Conservation (phyloP, 768 basidiomycete species). For the Fistulinella prunicolor region DNA sequence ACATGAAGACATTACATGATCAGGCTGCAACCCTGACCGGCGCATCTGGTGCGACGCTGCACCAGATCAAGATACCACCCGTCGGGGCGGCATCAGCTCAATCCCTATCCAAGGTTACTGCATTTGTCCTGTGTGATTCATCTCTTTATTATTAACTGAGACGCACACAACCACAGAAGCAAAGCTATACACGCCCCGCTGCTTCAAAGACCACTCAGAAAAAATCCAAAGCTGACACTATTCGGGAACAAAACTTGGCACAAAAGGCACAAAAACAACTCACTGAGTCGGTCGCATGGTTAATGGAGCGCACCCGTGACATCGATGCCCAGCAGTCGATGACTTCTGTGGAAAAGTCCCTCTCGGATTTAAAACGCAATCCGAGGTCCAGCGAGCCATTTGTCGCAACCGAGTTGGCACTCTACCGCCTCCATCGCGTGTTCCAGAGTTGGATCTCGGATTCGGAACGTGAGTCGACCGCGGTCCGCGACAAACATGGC, state of each 20-base stretch:
- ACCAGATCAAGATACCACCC: slow-evolving; percentile 51
- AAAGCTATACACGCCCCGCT: slow-evolving; percentile 6
- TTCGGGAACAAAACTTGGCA: slow-evolving; percentile 43
- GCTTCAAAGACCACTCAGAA: slow-evolving; percentile 29
- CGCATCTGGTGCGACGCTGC: slow-evolving; percentile 51
- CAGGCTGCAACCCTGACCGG: slow-evolving; percentile 65
- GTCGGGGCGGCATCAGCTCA: slow-evolving; percentile 27
- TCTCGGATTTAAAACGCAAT: slow-evolving; percentile 45
- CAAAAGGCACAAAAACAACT: slow-evolving; percentile 44
- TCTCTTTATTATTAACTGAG: slow-evolving; percentile 1
- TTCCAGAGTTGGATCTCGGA: slow-evolving; percentile 53
- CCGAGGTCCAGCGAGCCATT: slow-evolving; percentile 40
- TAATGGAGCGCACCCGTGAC: slow-evolving; percentile 45
- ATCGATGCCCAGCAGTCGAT: slow-evolving; percentile 21
- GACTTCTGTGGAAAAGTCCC: slow-evolving; percentile 28
- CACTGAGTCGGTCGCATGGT: slow-evolving; percentile 47
- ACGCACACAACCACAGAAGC: slow-evolving; percentile 13
- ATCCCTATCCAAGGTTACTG: slow-evolving; percentile 10
- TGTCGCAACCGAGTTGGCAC: slow-evolving; percentile 48
- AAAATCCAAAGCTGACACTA: slow-evolving; percentile 37
- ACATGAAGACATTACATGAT: slow-evolving; percentile 53
- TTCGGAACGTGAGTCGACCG: slow-evolving; percentile 33
- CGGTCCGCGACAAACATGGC: slow-evolving; percentile 44
- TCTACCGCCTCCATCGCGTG: slow-evolving; percentile 53
- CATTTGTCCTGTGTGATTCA: background rate